These are phyloP conservation scores for Paraphaeosphaeria sporulosa DNA, from an alignment of 2,329 filamentous ascomycete species.

Conservation along the genomic window DNA sequence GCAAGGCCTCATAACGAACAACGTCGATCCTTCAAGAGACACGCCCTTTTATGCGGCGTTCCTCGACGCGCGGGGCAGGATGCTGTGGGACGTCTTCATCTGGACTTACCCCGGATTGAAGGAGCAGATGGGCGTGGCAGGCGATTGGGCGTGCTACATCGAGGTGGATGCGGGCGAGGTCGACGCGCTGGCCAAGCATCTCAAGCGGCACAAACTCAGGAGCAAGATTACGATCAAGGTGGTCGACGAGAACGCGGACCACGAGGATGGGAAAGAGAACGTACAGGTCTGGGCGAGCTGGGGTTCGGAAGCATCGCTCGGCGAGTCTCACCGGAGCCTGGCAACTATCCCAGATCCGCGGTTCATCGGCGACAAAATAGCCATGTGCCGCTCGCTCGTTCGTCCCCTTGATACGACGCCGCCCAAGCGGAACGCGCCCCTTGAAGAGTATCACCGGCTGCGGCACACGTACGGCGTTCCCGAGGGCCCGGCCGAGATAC, in stretches of 20 bases:
- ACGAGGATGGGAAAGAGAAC: slow-evolving; percentile 47
- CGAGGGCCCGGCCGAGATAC: slow-evolving; percentile 84
- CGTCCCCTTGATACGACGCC: background rate
- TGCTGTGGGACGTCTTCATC: slow-evolving; percentile 89
- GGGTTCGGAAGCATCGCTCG: slow-evolving; percentile 52
- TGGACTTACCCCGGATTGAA: slow-evolving; percentile 59
- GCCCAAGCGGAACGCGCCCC: background rate
- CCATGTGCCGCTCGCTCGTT: slow-evolving; percentile 25
- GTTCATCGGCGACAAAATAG: slow-evolving; percentile 15
- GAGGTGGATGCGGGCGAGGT: slow-evolving; percentile 80
- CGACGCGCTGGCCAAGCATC: slow-evolving; percentile 69
- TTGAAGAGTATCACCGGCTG: slow-evolving; percentile 71
- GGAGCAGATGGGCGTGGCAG: slow-evolving; percentile 31
- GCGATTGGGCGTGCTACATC: slow-evolving; percentile 69
- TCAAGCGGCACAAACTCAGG: slow-evolving; percentile 86
- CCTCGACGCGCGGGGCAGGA: slow-evolving; percentile 79
- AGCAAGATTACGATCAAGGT: slow-evolving; percentile 74
- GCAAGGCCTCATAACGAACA: slow-evolving; percentile 84
- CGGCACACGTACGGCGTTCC: slow-evolving; percentile 82
- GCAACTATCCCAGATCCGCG: slow-evolving; percentile 33
- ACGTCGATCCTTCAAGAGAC: slow-evolving; percentile 60
- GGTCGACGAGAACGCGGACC: slow-evolving; percentile 58
- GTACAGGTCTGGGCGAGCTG: slow-evolving; percentile 76
- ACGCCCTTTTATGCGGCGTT: slow-evolving; percentile 75
- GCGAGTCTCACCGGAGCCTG: slow-evolving; percentile 12